Evolutionary conservation across 257 asterid genomes (phyloP).

Genomic region (Jasminum sambac): DNA sequence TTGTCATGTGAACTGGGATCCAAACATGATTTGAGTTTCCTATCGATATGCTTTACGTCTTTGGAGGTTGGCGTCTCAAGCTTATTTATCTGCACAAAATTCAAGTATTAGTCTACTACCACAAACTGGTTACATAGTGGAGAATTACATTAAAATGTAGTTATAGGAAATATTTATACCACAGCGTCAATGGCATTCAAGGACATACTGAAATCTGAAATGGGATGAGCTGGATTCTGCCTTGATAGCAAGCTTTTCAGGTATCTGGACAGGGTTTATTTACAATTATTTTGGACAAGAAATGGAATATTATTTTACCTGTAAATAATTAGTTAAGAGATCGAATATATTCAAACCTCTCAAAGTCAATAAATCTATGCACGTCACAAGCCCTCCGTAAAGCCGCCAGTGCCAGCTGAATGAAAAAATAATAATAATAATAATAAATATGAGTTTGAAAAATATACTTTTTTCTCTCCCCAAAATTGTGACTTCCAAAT

Average conservation of each 20-base stretch:
- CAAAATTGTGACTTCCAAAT: too few relatives aligned
- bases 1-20: conserved; percentile 93
- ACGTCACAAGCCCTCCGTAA: conserved; percentile 55
- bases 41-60: conserved; percentile 94
- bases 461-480: background rate
- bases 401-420: conserved; percentile 90
- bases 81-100: conserved; percentile 55
- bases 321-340: conserved; percentile 10
- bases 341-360: conserved; percentile 53
- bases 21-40: conserved; percentile 90
- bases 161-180: conserved; percentile 39
- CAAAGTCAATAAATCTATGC: conserved; percentile 56
- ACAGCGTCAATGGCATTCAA: conserved; percentile 57
- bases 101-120: background rate
- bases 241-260: conserved; percentile 56
- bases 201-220: conserved; percentile 49
- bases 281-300: conserved; percentile 27
- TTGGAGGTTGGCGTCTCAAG: conserved; percentile 76
- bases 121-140: background rate
- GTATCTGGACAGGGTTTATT: conserved; percentile 52
- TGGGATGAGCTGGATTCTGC: conserved; percentile 55
- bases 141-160: background rate
- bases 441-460: background rate
- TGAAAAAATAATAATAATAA: conserved; percentile 11
- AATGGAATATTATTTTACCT: conserved; percentile 11